Percentiles rank a stretch among this genome's conserved stretches.
phyloP scores from a whole-genome alignment of 129 eudicot genomes.

The Oenanthe sinensis region DNA sequence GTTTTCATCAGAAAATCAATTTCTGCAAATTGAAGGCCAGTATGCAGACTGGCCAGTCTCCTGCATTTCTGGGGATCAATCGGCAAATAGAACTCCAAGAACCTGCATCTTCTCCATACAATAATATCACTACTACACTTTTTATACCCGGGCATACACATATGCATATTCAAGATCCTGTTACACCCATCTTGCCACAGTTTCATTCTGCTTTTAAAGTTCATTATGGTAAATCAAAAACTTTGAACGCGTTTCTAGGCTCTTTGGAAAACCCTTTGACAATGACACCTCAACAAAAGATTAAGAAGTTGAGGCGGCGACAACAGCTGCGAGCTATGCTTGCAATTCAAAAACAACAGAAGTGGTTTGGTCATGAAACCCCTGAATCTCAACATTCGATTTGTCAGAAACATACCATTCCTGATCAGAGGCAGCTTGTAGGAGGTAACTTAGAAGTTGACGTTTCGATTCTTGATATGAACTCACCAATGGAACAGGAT shows the following conservation, averaged over 20 bases:
- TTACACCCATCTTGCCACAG: conserved; percentile 20
- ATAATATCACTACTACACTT: conserved; percentile 21
- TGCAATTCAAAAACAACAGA: conserved; percentile 79
- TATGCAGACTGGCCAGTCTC: conserved; percentile 21
- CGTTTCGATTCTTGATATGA: conserved; percentile 24
- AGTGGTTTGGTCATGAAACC: conserved; percentile 39
- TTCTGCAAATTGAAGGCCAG: conserved; percentile 31
- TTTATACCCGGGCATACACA: conserved; percentile 21
- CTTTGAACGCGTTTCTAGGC: conserved; percentile 15
- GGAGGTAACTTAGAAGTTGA: conserved; percentile 25
- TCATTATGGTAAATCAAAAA: conserved; percentile 19
- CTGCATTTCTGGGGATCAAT: conserved; percentile 19
- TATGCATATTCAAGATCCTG: conserved; percentile 24
- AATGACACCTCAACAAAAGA: conserved; percentile 85
- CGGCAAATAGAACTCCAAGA: conserved; percentile 27
- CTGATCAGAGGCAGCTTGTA: conserved; percentile 23
- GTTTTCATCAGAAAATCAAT: conserved; percentile 23
- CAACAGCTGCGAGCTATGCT: conserved; percentile 75
- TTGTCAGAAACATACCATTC: neutral
- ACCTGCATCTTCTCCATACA: conserved; percentile 25
- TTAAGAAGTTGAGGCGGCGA: conserved; percentile 64
- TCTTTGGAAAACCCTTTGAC: conserved; percentile 16
- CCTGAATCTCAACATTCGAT: conserved; percentile 17
- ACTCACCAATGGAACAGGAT: conserved; percentile 33
- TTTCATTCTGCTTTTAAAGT: conserved; percentile 27